Evolutionary conservation across 805 yeast genomes (phyloP), one percentile per base, ranked within the genome.

Genomic region (Lipomyces kockii): DNA sequence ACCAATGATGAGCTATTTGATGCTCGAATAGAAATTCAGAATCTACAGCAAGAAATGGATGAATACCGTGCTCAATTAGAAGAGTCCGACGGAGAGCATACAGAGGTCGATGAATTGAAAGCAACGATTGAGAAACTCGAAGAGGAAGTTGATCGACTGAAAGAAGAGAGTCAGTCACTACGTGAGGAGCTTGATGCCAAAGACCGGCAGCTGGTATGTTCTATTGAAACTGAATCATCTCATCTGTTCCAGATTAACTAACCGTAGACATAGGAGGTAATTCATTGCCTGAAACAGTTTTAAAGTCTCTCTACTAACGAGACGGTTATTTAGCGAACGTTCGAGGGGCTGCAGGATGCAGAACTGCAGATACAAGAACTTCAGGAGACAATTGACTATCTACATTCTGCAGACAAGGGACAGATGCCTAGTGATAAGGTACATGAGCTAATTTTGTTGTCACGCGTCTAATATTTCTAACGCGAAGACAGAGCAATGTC

Each of bases 21-120:
- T 22, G 69, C 71, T 2, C 64, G 52, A 17, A 35, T 57, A 5
- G 66, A 63, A 22, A 58, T 70, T 14, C 62, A 60, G 14, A 55
- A 51, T n/a, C 62, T 70, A 20, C 70, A 61, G 49, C 29, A 56
- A 7, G 66, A 70, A 57, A 68, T 70, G 70, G 68, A 66, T 25
- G 72, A 70, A n/a, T 70, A 60, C 29, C 56, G 66, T 4, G 58
- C 60, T 7, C 63, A 68, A 22, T 27, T 63, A 20, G 72, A 68
- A 7, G 68, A 70, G 37, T 53, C 71, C 12, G 71, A 69, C 8
- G 55, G 49, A 20, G 71, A 65, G 11, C 65, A 67, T 22, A 20
- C 49, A 11, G 65, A 61, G 43, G n/a, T 51, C 17, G 57, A 62
- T 12, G 67, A 63, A 20, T 20, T 63, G 25, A 54, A 54, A 20